Evolutionary conservation across 768 basidiomycete genomes (phyloP).

Genomic region (Lactarius akahatsu): DNA sequence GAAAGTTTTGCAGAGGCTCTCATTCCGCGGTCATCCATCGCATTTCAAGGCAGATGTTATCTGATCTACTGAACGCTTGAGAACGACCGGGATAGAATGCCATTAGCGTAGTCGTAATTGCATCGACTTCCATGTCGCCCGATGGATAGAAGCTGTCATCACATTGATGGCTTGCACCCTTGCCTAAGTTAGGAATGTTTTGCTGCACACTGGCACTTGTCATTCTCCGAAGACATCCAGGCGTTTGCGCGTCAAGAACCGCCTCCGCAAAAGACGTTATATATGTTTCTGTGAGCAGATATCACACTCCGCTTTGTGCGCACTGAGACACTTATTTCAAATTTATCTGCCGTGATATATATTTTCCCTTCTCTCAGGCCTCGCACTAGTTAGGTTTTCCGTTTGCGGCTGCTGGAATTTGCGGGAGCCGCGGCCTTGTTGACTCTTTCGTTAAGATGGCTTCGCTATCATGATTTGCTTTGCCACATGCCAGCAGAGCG

Average conservation of each 20-base stretch:
- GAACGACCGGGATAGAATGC: neutral
- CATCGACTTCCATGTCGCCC: neutral
- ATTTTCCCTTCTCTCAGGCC: neutral
- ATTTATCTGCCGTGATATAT: neutral
- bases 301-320: neutral
- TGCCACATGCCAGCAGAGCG: neutral
- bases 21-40: neutral
- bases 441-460: neutral
- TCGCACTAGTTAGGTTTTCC: neutral
- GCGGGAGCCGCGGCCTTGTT: neutral
- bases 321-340: neutral
- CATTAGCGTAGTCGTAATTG: neutral
- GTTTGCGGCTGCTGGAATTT: neutral
- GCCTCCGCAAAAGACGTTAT: neutral
- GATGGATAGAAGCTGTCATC: neutral
- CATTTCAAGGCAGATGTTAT: neutral
- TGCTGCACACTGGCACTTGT: neutral
- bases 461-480: neutral
- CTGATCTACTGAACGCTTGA: neutral
- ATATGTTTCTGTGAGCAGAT: neutral
- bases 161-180: neutral
- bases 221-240: neutral
- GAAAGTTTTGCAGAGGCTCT: neutral
- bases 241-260: neutral
- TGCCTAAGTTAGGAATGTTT: conserved; percentile 1